Base-by-base conservation (phyloP, 2,329 filamentous ascomycete species). In the Septoria petroselini region DNA sequence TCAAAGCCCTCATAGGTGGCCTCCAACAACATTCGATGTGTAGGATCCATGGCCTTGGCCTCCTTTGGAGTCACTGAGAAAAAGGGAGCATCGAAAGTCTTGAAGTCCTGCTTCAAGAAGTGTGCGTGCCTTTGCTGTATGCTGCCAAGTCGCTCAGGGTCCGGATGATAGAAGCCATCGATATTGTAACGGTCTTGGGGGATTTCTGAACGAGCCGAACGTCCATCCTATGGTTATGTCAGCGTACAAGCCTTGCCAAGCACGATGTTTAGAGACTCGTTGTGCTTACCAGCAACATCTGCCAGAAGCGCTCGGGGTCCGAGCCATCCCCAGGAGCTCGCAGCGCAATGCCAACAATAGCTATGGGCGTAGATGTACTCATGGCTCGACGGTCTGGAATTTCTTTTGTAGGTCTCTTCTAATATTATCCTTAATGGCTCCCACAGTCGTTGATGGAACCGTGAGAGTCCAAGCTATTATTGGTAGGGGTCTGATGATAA, bases 51-150 rank as follows among this genome's bases (percentile, higher is more conserved):
- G 7, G 45, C 45, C 30, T 46, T 46, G 9, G 31, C 31, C 38
- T 61, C 58, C 8, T 33, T 35, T 6, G 30, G 41, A 6, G 43
- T 45, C 12, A 62, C 48, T 12, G 42, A 42, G 41, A 60, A 62
- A 35, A 62, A 60, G 3, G 48, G 42, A 14, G 53, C 51, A 37
- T 62, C 59, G 39, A 60, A 58, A 6, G 19, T 38, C 7, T 48
- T 37, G 41, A 55, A 27, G 34, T 58, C 49, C 30, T 58, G 50
- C n/a, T 52, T 41, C 15, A 58, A 44, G 30, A 56, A 54, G 43
- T 59, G 42, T 23, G 33, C 43, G 17, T 46, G 43, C 15, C 43
- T 46, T 23, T 46, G 43, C 21, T 46, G 43, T 27, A 46, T 46
- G 18, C 47, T 50, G 0, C 47, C 47, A 11, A 43, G 17, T 11